Evolutionary conservation across 1,284 basidiomycete genomes (phyloP), one percentile per base, ranked within the genome.

Genomic region (Trichosporon faecale): DNA sequence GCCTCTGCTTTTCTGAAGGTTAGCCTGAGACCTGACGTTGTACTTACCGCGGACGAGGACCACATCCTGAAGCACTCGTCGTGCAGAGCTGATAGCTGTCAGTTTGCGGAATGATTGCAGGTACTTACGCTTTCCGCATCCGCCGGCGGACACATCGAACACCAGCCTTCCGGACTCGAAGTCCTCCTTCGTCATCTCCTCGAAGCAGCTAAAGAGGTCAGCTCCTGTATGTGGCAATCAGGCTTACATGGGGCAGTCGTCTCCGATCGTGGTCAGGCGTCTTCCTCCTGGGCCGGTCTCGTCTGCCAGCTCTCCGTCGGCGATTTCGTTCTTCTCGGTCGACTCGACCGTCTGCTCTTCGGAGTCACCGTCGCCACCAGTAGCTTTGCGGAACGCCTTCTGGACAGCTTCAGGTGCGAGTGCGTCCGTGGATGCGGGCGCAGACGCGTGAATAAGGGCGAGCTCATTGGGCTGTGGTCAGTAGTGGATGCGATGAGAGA

Each of bases 161-260:
- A 74, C 70, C n/a, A 81, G 71, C 49, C 66, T 69, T 7, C 71
- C 70, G 0, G n/a, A 52, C 21, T 65, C 66, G n/a, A 75, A 67
- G 31, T 80, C 79, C 12, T 68, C 70, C 21, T 72, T 68, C 5
- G 74, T 75, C 77, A 79, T 80, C 69, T 77, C 78, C 14, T 79
- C 78, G 65, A 76, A 80, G 64, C 79, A 80, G 3, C 79, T 79
- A 35, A 35, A 18, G 23, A 0, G 2, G 27, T 64, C 12, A 55
- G 25, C 35, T 8, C 14, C 5, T 2, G 9, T 6, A 14, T 2
- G 12, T 21, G 9, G 12, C 2, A 9, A 2, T 6, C 2, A 2
- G n/a, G 72, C 77, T 27, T 69, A 80, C 78, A 80, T 74, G 16
- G 79, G 78, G 65, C 79, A 81, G 65, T 81, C 79, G n/a, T 81